Base-by-base conservation (phyloP, 176 grass and related monocot genomes). In the Hsuehochloa calcarea region DNA sequence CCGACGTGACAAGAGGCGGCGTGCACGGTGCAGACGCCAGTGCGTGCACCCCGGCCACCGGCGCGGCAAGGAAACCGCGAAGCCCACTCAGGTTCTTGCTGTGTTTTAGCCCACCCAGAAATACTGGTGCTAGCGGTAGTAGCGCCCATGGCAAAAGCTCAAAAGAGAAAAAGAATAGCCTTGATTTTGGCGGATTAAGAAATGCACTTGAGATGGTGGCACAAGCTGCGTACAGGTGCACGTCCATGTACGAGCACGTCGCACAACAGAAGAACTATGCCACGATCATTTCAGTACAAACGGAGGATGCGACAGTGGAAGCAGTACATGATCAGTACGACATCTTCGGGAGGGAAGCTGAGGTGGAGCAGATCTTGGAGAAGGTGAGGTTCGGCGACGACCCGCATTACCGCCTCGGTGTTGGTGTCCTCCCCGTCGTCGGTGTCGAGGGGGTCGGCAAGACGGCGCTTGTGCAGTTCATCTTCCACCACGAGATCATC, bases 41-140 rank as follows among this genome's bases (percentile, higher is more conserved):
- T 2, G 23, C 44, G 34, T 29, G 68, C 39, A 9, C 63, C 20
- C 8, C 9, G 5, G 51, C 31, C 22, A 2, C 15, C 40, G 29
- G 6, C 8, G 80, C 15, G 11, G 26, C 67, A 15, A 63, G 60
- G 60, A 85, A 80, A 61, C 82, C 87, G 13, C 82, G 75, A 26
- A 89, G 87, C 50, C 82, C 87, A 41, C 69, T 89, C 20, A 49
- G 75, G 75, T 89, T 85, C 50, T 10, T 85, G 17, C 69, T 85
- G 35, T 89, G 87, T 68, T 89, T 89, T 49, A 89, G 82, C 60
- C 82, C 87, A 37, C 81, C 87, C 3, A 59, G 75, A 23, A 74
- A 1, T 7, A 8, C 60, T 3, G 59, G 15, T 1, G 2, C 38
- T 20, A 38, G 70, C 19, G n/a, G 41, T 3, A 31, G 5, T 8